phyloP scores from a whole-genome alignment of 2,329 filamentous ascomycete species.

The Ophiobolus disseminans region DNA sequence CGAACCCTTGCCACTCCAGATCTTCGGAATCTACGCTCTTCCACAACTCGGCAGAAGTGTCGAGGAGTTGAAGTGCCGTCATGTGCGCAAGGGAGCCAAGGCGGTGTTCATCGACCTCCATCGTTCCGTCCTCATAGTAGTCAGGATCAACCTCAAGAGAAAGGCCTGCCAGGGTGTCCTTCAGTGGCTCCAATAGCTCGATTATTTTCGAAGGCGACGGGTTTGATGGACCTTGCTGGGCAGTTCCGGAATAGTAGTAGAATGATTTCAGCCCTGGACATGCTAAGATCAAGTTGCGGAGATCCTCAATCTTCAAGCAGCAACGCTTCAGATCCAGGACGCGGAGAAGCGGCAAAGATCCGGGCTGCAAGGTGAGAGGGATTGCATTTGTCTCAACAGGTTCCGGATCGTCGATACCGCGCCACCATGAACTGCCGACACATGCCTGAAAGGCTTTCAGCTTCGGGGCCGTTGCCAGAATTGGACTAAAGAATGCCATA shows the following conservation, averaged over 20 bases:
- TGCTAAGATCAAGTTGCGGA: not conserved
- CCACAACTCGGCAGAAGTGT: slow-evolving; percentile 3
- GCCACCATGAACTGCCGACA: not conserved
- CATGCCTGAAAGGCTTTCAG: not conserved
- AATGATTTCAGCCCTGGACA: slow-evolving; percentile 1
- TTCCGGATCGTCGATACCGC: not conserved
- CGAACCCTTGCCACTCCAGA: too few relatives aligned
- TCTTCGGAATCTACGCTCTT: not conserved
- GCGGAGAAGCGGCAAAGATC: not conserved
- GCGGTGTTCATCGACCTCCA: not conserved
- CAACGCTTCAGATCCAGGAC: not conserved
- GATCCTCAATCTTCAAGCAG: not conserved
- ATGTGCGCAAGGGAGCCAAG: slow-evolving; percentile 1
- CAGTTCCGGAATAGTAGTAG: not conserved
- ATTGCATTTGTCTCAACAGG: not conserved
- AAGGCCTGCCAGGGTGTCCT: slow-evolving; percentile 9
- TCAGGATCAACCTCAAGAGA: slow-evolving; percentile 1
- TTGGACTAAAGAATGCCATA: not conserved
- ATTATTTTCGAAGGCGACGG: not conserved
- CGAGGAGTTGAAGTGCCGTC: slow-evolving; percentile 1
- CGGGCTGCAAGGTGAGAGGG: not conserved
- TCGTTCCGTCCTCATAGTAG: not conserved
- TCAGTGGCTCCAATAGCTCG: slow-evolving; percentile 4
- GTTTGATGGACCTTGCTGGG: not conserved
- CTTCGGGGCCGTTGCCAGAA: not conserved